Conservation (phyloP, 345 rosid genomes). For the Brassica incana region DNA sequence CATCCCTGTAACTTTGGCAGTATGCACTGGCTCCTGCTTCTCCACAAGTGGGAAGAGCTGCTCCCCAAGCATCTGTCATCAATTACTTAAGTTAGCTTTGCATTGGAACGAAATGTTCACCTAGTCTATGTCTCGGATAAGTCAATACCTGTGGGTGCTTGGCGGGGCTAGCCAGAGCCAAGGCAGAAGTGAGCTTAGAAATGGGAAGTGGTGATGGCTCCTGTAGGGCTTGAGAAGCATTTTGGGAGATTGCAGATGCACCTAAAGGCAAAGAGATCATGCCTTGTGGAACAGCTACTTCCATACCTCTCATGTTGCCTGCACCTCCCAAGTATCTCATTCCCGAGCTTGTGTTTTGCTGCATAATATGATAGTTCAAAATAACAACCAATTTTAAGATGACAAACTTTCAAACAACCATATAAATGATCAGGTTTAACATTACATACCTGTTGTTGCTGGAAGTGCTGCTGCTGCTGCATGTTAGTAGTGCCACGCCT, state of each 20-base stretch:
- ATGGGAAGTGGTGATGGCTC: conserved; percentile 26
- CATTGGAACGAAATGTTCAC: neutral
- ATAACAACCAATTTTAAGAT: neutral
- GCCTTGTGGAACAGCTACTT: conserved; percentile 45
- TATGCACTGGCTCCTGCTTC: conserved; percentile 55
- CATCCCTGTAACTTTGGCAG: conserved; percentile 72
- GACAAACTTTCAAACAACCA: neutral
- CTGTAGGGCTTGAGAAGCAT: conserved; percentile 20
- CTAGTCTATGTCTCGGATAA: neutral
- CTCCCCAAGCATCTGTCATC: conserved; percentile 65
- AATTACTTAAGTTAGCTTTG: neutral
- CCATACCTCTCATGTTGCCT: conserved; percentile 43
- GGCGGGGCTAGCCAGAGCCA: conserved; percentile 53
- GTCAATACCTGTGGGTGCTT: conserved; percentile 38
- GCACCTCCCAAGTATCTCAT: conserved; percentile 47
- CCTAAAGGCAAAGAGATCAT: conserved; percentile 48
- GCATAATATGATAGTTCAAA: conserved; percentile 35
- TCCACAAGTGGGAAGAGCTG: conserved; percentile 69
- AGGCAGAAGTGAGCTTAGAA: conserved; percentile 56
- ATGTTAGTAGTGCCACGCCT: conserved; percentile 51
- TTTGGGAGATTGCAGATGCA: conserved; percentile 40
- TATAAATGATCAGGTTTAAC: neutral
- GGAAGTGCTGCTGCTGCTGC: conserved; percentile 31
- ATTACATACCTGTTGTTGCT: conserved; percentile 27
- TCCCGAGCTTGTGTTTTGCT: conserved; percentile 43